These are phyloP conservation scores for Kickxella alabastrina DNA, from an alignment of 192 early-diverging fungal genomes.

Conservation along the genomic window DNA sequence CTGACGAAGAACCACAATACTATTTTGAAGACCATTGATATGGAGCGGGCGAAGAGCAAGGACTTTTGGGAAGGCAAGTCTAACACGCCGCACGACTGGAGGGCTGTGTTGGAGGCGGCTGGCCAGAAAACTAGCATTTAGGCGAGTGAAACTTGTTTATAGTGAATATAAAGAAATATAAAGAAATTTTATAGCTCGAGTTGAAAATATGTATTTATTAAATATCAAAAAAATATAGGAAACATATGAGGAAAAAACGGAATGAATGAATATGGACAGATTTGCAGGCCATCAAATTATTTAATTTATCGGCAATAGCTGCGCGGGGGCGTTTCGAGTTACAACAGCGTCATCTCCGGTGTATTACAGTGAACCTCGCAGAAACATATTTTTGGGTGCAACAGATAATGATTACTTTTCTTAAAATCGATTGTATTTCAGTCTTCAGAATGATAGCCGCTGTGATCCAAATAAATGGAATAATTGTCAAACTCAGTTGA, in stretches of 20 bases:
- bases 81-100: conserved; percentile 48
- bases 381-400: background rate
- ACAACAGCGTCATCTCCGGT: no score
- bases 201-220: no score
- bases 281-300: no score
- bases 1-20: conserved; percentile 4
- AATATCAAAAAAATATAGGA: conserved; percentile 4
- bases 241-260: no score
- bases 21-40: conserved; percentile 16
- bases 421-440: background rate
- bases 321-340: no score
- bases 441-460: background rate
- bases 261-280: no score
- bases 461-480: conserved; percentile 6
- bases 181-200: background rate
- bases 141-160: background rate
- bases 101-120: conserved; percentile 15
- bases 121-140: conserved; percentile 16
- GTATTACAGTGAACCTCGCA: no score
- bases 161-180: background rate
- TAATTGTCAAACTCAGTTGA: conserved; percentile 16
- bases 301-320: no score
- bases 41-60: conserved; percentile 33
- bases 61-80: conserved; percentile 46
- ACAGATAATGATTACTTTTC: conserved; percentile 3